phyloP scores from a whole-genome alignment of 2,329 filamentous ascomycete species.

The Sporothrix variecibatus region DNA sequence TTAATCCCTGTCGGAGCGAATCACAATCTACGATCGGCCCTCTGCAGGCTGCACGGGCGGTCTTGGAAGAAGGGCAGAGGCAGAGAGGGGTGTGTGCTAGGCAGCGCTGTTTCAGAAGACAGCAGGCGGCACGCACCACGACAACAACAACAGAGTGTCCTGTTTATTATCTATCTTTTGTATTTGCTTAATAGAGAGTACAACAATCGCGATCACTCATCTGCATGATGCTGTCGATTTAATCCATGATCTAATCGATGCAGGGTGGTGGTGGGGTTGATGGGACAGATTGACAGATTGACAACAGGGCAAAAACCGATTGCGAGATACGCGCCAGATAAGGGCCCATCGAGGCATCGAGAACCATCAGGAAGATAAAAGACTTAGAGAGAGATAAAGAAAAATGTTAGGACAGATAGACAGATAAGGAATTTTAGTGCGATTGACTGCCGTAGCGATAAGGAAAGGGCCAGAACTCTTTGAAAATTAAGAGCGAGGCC shows the following conservation, averaged over 20 bases:
- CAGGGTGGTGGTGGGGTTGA: background rate
- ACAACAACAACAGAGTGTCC: background rate
- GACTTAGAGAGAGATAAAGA: background rate
- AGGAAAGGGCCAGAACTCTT: constrained; percentile 1
- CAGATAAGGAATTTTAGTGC: background rate
- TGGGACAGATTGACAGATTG: background rate
- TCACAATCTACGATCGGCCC: background rate
- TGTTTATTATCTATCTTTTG: background rate
- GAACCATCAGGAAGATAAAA: background rate
- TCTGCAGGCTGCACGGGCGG: background rate
- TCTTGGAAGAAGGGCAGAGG: background rate
- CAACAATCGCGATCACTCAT: background rate
- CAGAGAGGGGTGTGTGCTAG: background rate
- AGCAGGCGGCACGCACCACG: background rate
- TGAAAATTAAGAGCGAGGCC: background rate
- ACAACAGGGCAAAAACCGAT: background rate
- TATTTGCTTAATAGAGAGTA: background rate
- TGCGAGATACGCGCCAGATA: constrained; percentile 2
- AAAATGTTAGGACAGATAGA: background rate
- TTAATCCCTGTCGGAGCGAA: constrained; percentile 12
- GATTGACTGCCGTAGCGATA: background rate
- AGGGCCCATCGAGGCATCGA: constrained; percentile 7
- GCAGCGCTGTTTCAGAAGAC: constrained; percentile 17
- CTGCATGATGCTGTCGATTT: background rate
- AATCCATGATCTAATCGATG: constrained; percentile 2